Conservation (phyloP, 2,329 filamentous ascomycete genomes). For the Curvularia lunata region DNA sequence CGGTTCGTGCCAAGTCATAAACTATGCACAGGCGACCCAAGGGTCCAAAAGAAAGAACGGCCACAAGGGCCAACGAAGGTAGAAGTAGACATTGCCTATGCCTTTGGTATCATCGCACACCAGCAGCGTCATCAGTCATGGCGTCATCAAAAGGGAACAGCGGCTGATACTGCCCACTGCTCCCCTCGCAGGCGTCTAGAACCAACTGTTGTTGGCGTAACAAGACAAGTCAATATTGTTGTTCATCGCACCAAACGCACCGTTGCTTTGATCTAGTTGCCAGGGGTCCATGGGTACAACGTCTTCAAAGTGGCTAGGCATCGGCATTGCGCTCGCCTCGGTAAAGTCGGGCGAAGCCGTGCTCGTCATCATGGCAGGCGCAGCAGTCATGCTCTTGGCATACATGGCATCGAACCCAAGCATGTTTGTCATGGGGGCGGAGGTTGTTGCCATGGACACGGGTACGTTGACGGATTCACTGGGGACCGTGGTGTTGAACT, state of each 20-base stretch:
- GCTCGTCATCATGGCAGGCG: constrained; percentile 33
- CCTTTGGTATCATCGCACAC: constrained; percentile 34
- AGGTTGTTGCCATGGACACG: constrained; percentile 33
- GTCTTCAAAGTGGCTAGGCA: constrained; percentile 43
- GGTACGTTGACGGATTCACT: constrained; percentile 33
- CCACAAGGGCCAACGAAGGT: constrained; percentile 24
- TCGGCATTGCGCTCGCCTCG: constrained; percentile 41
- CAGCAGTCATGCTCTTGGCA: constrained; percentile 33
- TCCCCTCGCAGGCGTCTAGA: constrained; percentile 37
- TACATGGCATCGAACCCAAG: constrained; percentile 41
- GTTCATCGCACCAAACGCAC: constrained; percentile 33
- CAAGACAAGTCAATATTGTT: constrained; percentile 33
- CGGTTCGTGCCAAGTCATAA: constrained; percentile 35
- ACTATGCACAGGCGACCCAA: constrained; percentile 47
- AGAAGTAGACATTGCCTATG: constrained; percentile 31
- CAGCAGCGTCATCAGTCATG: constrained; percentile 50
- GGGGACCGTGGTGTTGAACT: constrained; percentile 33
- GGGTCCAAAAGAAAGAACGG: constrained; percentile 34
- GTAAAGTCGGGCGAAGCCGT: constrained; percentile 31
- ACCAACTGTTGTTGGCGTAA: constrained; percentile 40
- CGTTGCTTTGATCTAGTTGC: constrained; percentile 38
- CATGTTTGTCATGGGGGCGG: constrained; percentile 28
- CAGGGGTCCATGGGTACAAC: constrained; percentile 39
- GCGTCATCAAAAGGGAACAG: constrained; percentile 37
- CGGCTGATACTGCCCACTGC: constrained; percentile 17